Evolutionary conservation across 352 stramenopile genomes (phyloP).

Genomic region (Phytopythium kandeliae): DNA sequence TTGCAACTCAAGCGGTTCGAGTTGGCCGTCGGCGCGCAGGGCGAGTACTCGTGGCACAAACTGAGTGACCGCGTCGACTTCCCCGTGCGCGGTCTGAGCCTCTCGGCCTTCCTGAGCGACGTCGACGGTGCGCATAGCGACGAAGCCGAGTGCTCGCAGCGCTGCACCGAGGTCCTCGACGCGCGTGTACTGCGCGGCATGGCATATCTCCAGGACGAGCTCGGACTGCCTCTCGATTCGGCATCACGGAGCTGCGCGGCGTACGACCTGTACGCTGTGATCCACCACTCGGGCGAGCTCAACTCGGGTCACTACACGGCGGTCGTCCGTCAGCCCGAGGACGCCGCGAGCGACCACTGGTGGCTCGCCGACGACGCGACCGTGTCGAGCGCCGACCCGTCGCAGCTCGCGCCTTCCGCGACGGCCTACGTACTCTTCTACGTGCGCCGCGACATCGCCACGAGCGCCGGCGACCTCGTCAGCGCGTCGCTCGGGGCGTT

Average conservation of each 20-base stretch:
- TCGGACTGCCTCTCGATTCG: slow-evolving; percentile 36
- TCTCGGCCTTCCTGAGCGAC: slow-evolving; percentile 35
- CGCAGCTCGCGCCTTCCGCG: slow-evolving; percentile 30
- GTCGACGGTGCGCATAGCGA: slow-evolving; percentile 9
- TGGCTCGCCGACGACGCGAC: slow-evolving; percentile 93
- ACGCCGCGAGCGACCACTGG: slow-evolving; percentile 51
- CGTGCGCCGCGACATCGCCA: slow-evolving; percentile 41
- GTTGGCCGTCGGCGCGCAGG: slow-evolving; percentile 11
- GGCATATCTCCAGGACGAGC: slow-evolving; percentile 24
- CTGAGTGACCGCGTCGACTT: slow-evolving; percentile 92
- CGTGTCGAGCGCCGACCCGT: slow-evolving; percentile 15
- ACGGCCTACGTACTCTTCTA: slow-evolving; percentile 77
- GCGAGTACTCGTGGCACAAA: slow-evolving; percentile 55
- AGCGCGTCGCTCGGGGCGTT: neutral
- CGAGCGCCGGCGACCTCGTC: slow-evolving; percentile 11
- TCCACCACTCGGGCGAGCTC: slow-evolving; percentile 91
- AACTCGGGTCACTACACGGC: slow-evolving; percentile 92
- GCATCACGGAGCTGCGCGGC: slow-evolving; percentile 33
- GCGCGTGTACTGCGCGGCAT: slow-evolving; percentile 19
- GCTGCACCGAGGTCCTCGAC: slow-evolving; percentile 8
- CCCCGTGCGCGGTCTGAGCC: slow-evolving; percentile 81
- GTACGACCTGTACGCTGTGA: slow-evolving; percentile 93
- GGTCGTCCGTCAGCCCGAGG: slow-evolving; percentile 29
- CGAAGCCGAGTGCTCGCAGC: slow-evolving; percentile 9
- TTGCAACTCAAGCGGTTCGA: slow-evolving; percentile 72